A percentile compares a stretch with the other conserved stretches of the same genome.
Evolutionary conservation across 2,329 filamentous ascomycete species (phyloP).

Genomic region (Ustulina deusta): DNA sequence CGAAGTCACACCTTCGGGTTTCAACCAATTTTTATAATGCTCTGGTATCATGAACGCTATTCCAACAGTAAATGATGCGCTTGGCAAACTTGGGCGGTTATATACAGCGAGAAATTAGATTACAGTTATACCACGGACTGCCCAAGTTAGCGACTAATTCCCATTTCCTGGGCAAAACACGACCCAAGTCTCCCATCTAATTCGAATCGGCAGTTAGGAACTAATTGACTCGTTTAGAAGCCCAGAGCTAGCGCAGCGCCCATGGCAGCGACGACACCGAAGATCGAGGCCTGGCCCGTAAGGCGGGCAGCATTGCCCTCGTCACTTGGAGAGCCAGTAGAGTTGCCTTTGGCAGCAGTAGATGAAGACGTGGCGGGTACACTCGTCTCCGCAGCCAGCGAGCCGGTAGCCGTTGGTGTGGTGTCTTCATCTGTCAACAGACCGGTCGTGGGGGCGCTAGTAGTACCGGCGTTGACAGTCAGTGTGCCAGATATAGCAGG

Average conservation of each 20-base stretch:
- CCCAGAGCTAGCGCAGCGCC: conserved; percentile 44
- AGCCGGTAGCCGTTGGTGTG: conserved; percentile 16
- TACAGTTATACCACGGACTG: conserved; percentile 5
- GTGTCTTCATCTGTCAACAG: conserved; percentile 24
- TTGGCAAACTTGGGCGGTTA: conserved; percentile 10
- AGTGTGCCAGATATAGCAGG: conserved; percentile 24
- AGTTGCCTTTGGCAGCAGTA: conserved; percentile 1
- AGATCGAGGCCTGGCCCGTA: conserved; percentile 40
- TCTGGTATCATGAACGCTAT: conserved; percentile 26
- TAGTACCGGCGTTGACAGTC: conserved; percentile 18
- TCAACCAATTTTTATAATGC: conserved; percentile 1
- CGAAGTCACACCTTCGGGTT: neutral
- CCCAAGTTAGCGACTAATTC: neutral
- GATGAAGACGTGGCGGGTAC: conserved; percentile 18
- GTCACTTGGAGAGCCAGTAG: conserved; percentile 15
- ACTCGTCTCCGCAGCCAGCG: conserved; percentile 19
- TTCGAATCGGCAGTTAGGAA: neutral
- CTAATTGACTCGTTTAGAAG: conserved; percentile 34
- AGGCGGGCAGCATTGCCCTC: conserved; percentile 35
- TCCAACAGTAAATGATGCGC: conserved; percentile 17
- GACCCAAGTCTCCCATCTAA: neutral
- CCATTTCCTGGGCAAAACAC: neutral
- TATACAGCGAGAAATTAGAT: conserved; percentile 29
- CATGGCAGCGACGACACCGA: conserved; percentile 46
- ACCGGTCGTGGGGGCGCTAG: conserved; percentile 13